Conservation (phyloP, 345 rosid genomes). For the Salix viminalis region DNA sequence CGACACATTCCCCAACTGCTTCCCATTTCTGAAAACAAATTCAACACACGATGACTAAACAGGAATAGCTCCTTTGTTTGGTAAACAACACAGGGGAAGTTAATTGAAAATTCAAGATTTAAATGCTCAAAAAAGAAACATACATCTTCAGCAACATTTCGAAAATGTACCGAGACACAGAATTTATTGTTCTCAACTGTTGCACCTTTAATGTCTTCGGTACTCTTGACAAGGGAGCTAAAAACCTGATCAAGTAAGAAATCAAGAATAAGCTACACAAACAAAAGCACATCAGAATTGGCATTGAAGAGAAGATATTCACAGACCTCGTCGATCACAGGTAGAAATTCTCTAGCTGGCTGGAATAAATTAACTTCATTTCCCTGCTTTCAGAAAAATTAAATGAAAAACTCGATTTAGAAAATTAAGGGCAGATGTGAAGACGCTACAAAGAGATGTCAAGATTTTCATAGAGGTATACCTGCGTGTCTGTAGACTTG, state of each 20-base stretch:
- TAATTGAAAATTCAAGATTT: neutral
- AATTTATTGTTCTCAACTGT: conserved; percentile 83
- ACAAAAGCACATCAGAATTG: neutral
- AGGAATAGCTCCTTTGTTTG: neutral
- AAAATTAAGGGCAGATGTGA: neutral
- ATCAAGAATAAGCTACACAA: neutral
- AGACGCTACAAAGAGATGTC: neutral
- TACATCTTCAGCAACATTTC: conserved; percentile 82
- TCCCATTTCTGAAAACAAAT: conserved; percentile 20
- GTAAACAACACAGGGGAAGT: neutral
- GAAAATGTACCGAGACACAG: conserved; percentile 92
- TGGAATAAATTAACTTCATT: conserved; percentile 71
- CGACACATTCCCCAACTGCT: conserved; percentile 50
- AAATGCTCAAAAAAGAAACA: neutral
- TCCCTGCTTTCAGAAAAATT: conserved; percentile 34
- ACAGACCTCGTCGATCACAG: conserved; percentile 58
- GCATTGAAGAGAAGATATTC: neutral
- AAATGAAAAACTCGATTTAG: conserved; percentile 15
- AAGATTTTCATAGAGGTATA: conserved; percentile 1
- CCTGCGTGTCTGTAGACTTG: conserved; percentile 55
- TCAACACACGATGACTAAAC: neutral
- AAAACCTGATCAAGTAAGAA: conserved; percentile 47
- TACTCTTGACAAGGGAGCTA: conserved; percentile 52
- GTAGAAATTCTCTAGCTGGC: conserved; percentile 74
- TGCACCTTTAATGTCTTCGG: conserved; percentile 64